Conservation (phyloP, 106 monocot species). For the Platanthera zijinensis region DNA sequence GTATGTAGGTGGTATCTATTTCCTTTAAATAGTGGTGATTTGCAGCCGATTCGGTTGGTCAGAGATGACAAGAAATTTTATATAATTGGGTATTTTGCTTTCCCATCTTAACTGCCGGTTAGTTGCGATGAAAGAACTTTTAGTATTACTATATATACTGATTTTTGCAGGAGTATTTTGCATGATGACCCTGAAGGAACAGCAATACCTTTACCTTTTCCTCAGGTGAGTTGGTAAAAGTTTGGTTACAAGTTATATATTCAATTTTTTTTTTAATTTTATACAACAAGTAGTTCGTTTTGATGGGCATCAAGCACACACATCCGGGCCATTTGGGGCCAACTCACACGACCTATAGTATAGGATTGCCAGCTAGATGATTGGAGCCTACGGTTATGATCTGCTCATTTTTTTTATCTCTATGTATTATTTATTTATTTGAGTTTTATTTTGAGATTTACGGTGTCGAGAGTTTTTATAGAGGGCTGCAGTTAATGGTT, state of each 20-base stretch:
- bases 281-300: not conserved
- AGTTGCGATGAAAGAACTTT: not conserved
- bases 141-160: not conserved
- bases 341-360: no score
- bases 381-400: no score
- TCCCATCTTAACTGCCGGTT: not conserved
- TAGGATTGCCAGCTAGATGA: no score
- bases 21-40: constrained; percentile 32
- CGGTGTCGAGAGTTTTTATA: no score
- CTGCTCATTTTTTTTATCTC: no score
- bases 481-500: no score
- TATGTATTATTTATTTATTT: no score
- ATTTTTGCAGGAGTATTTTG: constrained; percentile 36
- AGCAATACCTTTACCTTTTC: constrained; percentile 43
- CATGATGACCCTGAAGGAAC: constrained; percentile 13
- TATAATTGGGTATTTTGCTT: constrained; percentile 38
- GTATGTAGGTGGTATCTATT: constrained; percentile 77
- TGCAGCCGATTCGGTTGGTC: constrained; percentile 50
- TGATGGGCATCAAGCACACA: no score
- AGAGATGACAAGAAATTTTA: constrained; percentile 46
- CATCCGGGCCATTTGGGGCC: no score
- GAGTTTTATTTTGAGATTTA: no score
- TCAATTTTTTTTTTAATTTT: not conserved
- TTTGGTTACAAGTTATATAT: not conserved
- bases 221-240: constrained; percentile 40